phyloP scores from a whole-genome alignment of 2,329 filamentous ascomycete species.

The Diaporthe sp. region DNA sequence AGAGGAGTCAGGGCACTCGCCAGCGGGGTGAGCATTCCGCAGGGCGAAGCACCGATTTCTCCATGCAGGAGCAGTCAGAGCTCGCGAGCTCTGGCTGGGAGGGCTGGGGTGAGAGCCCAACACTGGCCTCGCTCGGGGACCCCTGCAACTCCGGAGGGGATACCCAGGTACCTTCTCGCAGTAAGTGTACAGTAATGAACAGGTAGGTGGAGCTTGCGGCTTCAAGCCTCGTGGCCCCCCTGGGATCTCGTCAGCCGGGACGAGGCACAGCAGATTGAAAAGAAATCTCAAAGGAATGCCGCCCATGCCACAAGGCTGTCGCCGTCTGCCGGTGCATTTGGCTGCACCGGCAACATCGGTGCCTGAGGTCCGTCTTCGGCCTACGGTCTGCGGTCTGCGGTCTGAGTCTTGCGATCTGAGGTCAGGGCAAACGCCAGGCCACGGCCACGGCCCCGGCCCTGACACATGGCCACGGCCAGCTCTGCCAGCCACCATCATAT shows the following conservation, averaged over 20 bases:
- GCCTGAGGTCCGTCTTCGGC: background rate
- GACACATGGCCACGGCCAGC: constrained; percentile 1
- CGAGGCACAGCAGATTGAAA: constrained; percentile 14
- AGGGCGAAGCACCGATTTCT: constrained; percentile 15
- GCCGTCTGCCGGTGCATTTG: background rate
- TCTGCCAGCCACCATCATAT: constrained; percentile 4
- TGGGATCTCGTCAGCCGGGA: constrained; percentile 34
- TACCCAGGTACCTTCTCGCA: background rate
- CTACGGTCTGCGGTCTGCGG: background rate
- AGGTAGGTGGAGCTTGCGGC: constrained; percentile 14
- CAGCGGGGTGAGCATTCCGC: constrained; percentile 9
- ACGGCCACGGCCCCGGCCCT: background rate
- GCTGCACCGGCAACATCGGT: background rate
- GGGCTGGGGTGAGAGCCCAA: background rate
- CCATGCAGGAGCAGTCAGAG: constrained; percentile 2
- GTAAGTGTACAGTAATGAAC: background rate
- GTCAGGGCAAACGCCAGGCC: constrained; percentile 8
- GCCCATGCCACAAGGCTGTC: constrained; percentile 24
- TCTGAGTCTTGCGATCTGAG: background rate
- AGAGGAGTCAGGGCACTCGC: constrained; percentile 2
- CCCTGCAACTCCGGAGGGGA: background rate
- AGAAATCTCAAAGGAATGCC: constrained; percentile 21
- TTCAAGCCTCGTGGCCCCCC: constrained; percentile 29
- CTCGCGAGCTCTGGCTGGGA: background rate
- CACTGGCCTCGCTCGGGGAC: background rate